These are phyloP conservation scores for Xylaria sp. DNA, from an alignment of 2,329 filamentous ascomycete genomes.

Conservation along the genomic window DNA sequence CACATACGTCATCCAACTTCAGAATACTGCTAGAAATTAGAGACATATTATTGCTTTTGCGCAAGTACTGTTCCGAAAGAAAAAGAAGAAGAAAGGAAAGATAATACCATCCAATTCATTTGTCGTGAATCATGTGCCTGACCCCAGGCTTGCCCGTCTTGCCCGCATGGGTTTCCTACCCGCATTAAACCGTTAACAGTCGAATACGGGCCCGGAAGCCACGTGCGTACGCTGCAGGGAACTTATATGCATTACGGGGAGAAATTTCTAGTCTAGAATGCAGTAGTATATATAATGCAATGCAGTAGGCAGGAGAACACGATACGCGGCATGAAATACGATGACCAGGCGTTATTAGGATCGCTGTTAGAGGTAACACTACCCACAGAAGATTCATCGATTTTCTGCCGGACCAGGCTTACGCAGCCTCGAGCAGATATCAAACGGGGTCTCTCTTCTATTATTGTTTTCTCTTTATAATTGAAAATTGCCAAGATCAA, in stretches of 20 bases:
- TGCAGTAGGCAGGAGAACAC: background rate
- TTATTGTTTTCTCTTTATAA: too few species aligned
- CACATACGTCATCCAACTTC: background rate
- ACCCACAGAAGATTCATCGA: slow-evolving; percentile 4
- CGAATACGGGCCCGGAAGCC: background rate
- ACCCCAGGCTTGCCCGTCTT: too few species aligned
- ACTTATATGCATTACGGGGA: background rate
- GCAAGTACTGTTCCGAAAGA: background rate
- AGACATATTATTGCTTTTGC: background rate
- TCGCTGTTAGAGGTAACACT: slow-evolving; percentile 10
- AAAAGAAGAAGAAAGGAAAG: background rate
- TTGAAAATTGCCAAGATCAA: too few species aligned
- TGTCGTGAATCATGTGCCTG: too few species aligned
- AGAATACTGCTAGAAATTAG: background rate
- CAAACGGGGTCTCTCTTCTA: too few species aligned
- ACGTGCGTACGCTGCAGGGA: background rate
- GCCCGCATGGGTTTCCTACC: background rate
- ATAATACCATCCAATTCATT: background rate
- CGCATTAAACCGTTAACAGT: background rate
- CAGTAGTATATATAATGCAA: background rate
- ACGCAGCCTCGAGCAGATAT: background rate
- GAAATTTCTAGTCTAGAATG: background rate
- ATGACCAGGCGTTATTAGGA: slow-evolving; percentile 6
- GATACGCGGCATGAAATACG: background rate
- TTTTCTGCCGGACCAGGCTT: too few species aligned